phyloP scores from a whole-genome alignment of 805 yeast species.

The Pichia sporocuriosa region DNA sequence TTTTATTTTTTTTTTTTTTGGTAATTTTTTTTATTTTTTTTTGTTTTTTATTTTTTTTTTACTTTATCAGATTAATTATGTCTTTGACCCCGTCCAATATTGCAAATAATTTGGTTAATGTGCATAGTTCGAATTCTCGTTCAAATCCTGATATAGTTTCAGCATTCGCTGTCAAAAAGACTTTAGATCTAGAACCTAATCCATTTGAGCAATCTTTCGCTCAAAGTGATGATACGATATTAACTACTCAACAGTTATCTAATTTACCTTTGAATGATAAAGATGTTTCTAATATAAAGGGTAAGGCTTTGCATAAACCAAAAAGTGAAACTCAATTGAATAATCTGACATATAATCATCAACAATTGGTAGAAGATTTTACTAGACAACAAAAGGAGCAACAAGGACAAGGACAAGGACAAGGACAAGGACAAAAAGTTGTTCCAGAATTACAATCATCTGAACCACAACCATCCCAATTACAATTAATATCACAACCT shows the following conservation, averaged over 20 bases:
- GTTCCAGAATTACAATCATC: no score
- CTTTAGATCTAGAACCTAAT: constrained; percentile 65
- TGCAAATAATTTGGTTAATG: neutral
- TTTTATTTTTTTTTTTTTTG: no score
- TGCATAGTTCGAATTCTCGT: constrained; percentile 1
- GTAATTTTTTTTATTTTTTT: no score
- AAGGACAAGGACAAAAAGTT: no score
- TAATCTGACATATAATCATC: constrained; percentile 1
- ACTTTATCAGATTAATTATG: neutral
- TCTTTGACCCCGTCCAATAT: neutral
- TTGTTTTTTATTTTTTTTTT: no score
- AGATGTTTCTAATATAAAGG: neutral
- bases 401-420: no score
- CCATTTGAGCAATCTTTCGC: constrained; percentile 93
- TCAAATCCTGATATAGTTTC: constrained; percentile 6
- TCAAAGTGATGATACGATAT: constrained; percentile 14
- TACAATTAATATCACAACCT: neutral
- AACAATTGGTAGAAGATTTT: no score
- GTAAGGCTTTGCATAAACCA: constrained; percentile 4
- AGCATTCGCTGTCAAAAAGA: constrained; percentile 10
- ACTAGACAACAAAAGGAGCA: neutral
- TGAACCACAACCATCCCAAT: no score
- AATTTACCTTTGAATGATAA: neutral
- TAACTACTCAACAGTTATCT: neutral
- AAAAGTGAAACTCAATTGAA: constrained; percentile 9